These are phyloP conservation scores for Fusarium sp. DNA, from an alignment of 2,329 filamentous ascomycete genomes.

Conservation along the genomic window DNA sequence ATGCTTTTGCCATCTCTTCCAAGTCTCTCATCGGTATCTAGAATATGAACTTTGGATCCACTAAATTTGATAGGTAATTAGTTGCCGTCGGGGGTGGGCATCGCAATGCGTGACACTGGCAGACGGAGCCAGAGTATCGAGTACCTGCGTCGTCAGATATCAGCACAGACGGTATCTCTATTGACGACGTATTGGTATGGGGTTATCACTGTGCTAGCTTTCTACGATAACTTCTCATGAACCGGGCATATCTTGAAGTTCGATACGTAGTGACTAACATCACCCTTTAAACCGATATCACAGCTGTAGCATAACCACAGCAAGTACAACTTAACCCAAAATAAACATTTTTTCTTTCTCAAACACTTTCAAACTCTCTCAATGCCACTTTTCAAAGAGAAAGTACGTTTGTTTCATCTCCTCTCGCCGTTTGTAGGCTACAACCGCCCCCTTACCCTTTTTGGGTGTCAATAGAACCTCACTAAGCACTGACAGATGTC, in stretches of 20 bases:
- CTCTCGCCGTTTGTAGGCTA: slow-evolving; percentile 1
- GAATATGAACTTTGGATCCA: background rate
- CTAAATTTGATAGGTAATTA: background rate
- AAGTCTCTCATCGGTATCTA: background rate
- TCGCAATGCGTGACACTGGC: slow-evolving; percentile 17
- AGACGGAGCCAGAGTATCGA: background rate
- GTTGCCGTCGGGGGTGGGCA: background rate
- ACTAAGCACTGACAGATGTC: slow-evolving; percentile 28
- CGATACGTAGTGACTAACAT: too few species aligned
- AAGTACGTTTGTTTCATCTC: slow-evolving; percentile 3
- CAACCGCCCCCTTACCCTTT: slow-evolving; percentile 31
- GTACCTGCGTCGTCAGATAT: background rate
- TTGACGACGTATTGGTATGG: fast-evolving
- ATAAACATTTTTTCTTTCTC: background rate
- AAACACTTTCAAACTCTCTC: background rate
- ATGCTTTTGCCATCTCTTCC: background rate
- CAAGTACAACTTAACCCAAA: background rate
- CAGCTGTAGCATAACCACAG: background rate
- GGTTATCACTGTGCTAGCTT: fast-evolving
- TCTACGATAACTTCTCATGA: fast-evolving
- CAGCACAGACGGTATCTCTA: background rate
- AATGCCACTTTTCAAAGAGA: background rate
- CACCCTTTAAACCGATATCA: background rate
- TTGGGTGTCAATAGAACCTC: slow-evolving; percentile 43
- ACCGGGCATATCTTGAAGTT: background rate